phyloP scores from a whole-genome alignment of 768 basidiomycete genomes.

The Amanita fuliginea region DNA sequence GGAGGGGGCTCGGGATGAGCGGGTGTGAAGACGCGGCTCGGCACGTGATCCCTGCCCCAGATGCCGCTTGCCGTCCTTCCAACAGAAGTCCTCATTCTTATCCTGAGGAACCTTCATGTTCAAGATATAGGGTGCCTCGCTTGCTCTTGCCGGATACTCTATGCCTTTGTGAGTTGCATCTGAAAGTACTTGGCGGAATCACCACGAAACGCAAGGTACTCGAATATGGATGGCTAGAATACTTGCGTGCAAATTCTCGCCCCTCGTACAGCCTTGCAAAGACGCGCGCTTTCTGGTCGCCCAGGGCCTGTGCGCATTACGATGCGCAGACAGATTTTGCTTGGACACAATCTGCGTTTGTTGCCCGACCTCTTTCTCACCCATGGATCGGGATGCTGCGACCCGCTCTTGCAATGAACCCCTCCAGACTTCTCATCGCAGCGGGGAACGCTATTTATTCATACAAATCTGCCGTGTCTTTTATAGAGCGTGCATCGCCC shows the following conservation, averaged over 20 bases:
- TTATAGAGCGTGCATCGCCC: conserved; percentile 23
- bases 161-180: conserved; percentile 31
- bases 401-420: conserved; percentile 44
- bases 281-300: conserved; percentile 32
- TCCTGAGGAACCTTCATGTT: conserved; percentile 34
- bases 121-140: conserved; percentile 32
- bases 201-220: conserved; percentile 34
- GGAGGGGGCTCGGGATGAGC: neutral
- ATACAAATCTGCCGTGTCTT: conserved; percentile 33
- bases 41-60: conserved; percentile 9
- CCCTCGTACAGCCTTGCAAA: conserved; percentile 41
- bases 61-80: conserved; percentile 29
- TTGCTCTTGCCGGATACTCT: conserved; percentile 25
- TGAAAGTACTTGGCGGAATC: neutral
- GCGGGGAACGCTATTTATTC: conserved; percentile 48
- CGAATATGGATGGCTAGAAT: conserved; percentile 48
- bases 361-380: conserved; percentile 53
- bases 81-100: conserved; percentile 42
- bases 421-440: conserved; percentile 47
- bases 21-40: neutral
- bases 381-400: conserved; percentile 48
- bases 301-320: conserved; percentile 34
- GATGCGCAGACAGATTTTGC: conserved; percentile 39
- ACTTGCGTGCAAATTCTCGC: conserved; percentile 38
- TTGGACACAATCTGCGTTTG: conserved; percentile 40